Conservation (phyloP, 768 basidiomycete genomes). For the Boletus eberwhitei region DNA sequence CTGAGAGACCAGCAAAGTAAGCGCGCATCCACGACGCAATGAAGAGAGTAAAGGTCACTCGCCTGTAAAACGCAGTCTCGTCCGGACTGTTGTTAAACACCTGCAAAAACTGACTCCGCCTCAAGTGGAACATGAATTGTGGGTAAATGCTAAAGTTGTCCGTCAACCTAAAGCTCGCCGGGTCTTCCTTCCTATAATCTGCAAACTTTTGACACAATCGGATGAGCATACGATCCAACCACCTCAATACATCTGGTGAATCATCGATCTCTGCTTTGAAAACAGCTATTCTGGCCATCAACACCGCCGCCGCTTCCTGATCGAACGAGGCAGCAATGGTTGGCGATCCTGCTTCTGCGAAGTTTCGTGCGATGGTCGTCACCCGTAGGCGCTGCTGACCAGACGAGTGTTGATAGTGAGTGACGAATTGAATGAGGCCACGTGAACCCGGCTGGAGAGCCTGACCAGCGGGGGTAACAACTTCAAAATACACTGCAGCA, state of each 20-base stretch:
- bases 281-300: constrained; percentile 98
- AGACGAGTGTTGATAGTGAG: constrained; percentile 96
- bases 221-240: constrained; percentile 99
- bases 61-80: constrained; percentile 98
- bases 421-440: constrained; percentile 96
- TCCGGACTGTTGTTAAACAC: constrained; percentile 99
- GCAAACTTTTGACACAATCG: constrained; percentile 99
- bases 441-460: constrained; percentile 85
- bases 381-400: constrained; percentile 95
- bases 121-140: constrained; percentile 99
- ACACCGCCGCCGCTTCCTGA: constrained; percentile 94
- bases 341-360: constrained; percentile 95
- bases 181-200: constrained; percentile 97
- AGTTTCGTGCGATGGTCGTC: constrained; percentile 97
- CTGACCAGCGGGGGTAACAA: constrained; percentile 95
- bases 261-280: constrained; percentile 99
- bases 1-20: constrained; percentile 38
- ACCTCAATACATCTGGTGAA: constrained; percentile 91
- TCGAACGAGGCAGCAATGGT: constrained; percentile 93
- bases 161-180: constrained; percentile 84
- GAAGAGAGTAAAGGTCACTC: constrained; percentile 18
- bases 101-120: constrained; percentile 96
- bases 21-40: not conserved
- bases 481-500: constrained; percentile 94
- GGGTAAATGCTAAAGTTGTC: constrained; percentile 99